These are phyloP conservation scores for Westerdykella ornata DNA, from an alignment of 2,329 filamentous ascomycete species.

Conservation along the genomic window DNA sequence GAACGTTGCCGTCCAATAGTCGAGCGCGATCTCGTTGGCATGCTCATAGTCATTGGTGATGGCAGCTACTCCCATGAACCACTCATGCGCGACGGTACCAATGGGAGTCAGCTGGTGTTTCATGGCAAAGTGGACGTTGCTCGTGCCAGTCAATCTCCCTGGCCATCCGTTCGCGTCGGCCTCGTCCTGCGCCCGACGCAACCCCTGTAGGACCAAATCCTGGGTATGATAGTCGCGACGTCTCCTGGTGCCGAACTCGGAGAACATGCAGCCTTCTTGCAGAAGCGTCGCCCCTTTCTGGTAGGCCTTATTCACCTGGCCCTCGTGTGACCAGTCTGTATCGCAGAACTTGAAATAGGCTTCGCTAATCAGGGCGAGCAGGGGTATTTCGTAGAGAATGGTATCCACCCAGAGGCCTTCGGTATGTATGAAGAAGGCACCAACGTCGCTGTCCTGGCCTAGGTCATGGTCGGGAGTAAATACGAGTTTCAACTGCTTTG, in stretches of 20 bases:
- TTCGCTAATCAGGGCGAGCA: constrained; percentile 86
- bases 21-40: constrained; percentile 76
- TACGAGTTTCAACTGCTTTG: constrained; percentile 67
- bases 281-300: constrained; percentile 72
- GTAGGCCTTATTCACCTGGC: constrained; percentile 78
- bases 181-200: constrained; percentile 71
- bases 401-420: constrained; percentile 87
- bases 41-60: constrained; percentile 77
- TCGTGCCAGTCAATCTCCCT: constrained; percentile 78
- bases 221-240: constrained; percentile 93
- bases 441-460: constrained; percentile 58
- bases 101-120: constrained; percentile 77
- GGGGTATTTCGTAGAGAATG: constrained; percentile 94
- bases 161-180: constrained; percentile 56
- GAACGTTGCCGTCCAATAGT: constrained; percentile 88
- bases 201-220: constrained; percentile 78
- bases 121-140: constrained; percentile 96
- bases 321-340: constrained; percentile 80
- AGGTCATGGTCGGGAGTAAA: constrained; percentile 55
- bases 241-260: constrained; percentile 87
- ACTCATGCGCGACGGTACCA: constrained; percentile 91
- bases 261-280: constrained; percentile 77
- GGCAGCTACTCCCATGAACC: constrained; percentile 98
- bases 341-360: constrained; percentile 98
- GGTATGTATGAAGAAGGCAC: constrained; percentile 69